Evolutionary conservation across 169 alveolate genomes (phyloP), one percentile per base, ranked within the genome.

Genomic region (Plasmodium coatneyi): DNA sequence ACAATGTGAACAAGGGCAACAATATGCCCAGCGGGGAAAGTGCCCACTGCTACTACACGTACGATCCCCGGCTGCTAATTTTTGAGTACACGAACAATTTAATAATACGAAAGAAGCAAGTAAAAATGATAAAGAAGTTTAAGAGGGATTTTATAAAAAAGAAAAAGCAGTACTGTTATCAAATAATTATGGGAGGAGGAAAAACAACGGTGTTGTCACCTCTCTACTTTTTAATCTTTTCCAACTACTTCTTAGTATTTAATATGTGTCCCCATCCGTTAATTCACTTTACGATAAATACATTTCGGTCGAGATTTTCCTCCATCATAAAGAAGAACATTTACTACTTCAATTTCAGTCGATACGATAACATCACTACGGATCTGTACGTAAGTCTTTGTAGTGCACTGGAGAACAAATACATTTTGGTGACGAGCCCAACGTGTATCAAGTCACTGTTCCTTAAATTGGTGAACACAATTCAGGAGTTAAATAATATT

Each of bases 171-270:
- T 95, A 97, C 81, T 97, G 99, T 83, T 98, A 98, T 94, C 99
- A 98, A 95, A 97, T 97, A 98, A 97, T 98, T 46, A 98, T 98
- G 99, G 99, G 99, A 49, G 98, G 98, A 5, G 99, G 99, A 14
- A 98, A 98, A 96, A 98, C 99, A 32, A 98, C 99, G 0, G 99
- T 98, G 28, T 96, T 96, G 32, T 95, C 97, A 0, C 97, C 97
- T 22, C 92, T 96, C 49, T 91, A 70, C 72, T 91, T 91, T 91
- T 80, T 91, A 91, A 91, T 91, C 14, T 91, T 91, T 78, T 82
- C 93, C 30, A 91, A 82, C 36, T 86, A 96, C 22, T 92, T 97
- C 1, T 97, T 98, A 9, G 87, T 97, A 56, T 93, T 98, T 82
- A 96, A 98, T 16, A 93, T 98, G 95, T 84, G 97, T 52, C 98